Evolutionary conservation across 306 rosid species (phyloP).

Genomic region (Rosa lucieae): DNA sequence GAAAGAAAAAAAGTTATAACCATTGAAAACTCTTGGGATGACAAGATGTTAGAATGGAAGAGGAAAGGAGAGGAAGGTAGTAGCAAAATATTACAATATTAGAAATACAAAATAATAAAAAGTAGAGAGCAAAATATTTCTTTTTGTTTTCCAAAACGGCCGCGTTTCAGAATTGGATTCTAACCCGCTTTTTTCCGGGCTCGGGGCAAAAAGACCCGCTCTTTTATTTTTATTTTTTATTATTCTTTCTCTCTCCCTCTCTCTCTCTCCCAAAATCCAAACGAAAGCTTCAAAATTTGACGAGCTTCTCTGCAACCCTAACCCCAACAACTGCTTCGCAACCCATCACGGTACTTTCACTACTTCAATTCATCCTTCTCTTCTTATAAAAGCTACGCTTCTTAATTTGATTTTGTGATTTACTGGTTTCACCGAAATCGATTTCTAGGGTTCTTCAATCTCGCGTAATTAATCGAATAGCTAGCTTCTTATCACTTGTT

Average conservation of each 20-base stretch:
- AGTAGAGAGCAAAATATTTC: too few relatives aligned
- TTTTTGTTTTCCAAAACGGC: not conserved
- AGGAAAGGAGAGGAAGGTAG: too few relatives aligned
- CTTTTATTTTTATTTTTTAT: too few relatives aligned
- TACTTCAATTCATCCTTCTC: not conserved
- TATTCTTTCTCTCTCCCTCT: not conserved
- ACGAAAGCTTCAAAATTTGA: not conserved
- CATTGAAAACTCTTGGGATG: too few relatives aligned
- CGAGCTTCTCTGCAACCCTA: conserved; percentile 3
- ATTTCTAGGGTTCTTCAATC: not conserved
- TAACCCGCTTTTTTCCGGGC: not conserved
- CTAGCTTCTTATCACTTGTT: too few relatives aligned
- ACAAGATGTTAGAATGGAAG: too few relatives aligned
- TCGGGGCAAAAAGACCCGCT: not conserved
- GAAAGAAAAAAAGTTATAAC: too few relatives aligned
- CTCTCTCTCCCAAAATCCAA: not conserved
- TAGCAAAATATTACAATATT: too few relatives aligned
- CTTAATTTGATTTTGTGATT: not conserved
- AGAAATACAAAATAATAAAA: too few relatives aligned
- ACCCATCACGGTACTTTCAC: not conserved
- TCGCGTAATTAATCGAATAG: too few relatives aligned
- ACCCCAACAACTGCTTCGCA: not conserved
- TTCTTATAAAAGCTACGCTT: too few relatives aligned
- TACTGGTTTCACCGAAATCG: not conserved
- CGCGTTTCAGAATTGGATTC: not conserved